Conservation (phyloP, 1,284 basidiomycete species). For the Sanghuangporus weigelae region DNA sequence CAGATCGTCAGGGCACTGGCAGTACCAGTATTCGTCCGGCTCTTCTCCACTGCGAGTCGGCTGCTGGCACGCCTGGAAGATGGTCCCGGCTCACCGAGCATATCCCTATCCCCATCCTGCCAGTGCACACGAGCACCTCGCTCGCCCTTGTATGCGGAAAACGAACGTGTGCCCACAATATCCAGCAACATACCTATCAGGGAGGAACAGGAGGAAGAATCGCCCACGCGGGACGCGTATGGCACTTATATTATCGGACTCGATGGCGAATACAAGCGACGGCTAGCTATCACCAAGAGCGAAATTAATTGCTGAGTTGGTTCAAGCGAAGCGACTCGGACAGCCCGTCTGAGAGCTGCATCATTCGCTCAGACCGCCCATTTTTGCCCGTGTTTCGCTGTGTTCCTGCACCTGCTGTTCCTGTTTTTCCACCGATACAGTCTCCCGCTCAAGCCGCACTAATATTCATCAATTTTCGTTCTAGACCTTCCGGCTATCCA, state of each 20-base stretch:
- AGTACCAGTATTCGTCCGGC: not conserved
- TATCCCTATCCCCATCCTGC: not conserved
- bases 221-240: not conserved
- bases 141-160: not conserved
- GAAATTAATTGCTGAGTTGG: not conserved
- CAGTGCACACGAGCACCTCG: not conserved
- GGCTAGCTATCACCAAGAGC: not conserved
- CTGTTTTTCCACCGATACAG: not conserved
- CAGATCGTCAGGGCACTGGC: conserved; percentile 1
- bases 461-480: not conserved
- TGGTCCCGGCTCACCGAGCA: conserved; percentile 7
- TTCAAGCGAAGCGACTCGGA: not conserved
- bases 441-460: not conserved
- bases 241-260: not conserved
- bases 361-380: not conserved
- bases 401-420: not conserved
- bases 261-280: not conserved
- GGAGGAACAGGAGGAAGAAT: not conserved
- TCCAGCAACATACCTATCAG: conserved; percentile 5
- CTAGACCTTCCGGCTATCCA: not conserved
- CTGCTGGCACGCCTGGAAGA: conserved; percentile 1
- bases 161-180: conserved; percentile 7
- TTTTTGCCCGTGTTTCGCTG: not conserved
- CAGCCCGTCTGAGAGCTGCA: not conserved
- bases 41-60: conserved; percentile 2